Conservation (phyloP, 2,329 filamentous ascomycete genomes). For the Rutstroemia sp. region DNA sequence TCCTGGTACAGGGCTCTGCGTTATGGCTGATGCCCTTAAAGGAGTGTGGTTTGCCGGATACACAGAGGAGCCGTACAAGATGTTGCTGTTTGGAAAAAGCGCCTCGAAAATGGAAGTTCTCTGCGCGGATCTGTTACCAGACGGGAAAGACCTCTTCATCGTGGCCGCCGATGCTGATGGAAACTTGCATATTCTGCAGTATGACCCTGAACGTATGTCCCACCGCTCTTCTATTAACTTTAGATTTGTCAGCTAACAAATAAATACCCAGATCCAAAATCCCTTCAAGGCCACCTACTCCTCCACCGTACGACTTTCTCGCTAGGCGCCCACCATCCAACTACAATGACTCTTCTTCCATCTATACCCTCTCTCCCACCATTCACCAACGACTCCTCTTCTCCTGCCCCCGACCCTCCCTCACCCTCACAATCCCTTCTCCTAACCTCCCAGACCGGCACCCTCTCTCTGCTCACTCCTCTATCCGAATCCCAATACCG, state of each 20-base stretch:
- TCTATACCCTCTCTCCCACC: conserved; percentile 45
- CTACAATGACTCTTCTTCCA: conserved; percentile 68
- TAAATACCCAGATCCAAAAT: conserved; percentile 68
- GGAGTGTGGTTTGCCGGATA: conserved; percentile 96
- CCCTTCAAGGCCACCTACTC: conserved; percentile 78
- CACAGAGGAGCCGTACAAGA: conserved; percentile 92
- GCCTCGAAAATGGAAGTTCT: conserved; percentile 70
- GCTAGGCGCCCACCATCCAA: conserved; percentile 69
- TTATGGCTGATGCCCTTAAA: conserved; percentile 86
- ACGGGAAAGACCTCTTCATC: conserved; percentile 75
- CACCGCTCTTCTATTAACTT: not conserved
- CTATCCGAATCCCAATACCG: conserved; percentile 77
- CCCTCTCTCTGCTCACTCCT: conserved; percentile 68
- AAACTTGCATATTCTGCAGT: conserved; percentile 83
- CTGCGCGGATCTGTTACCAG: conserved; percentile 80
- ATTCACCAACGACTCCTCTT: conserved; percentile 36
- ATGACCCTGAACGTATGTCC: conserved; percentile 81
- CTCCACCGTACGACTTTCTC: conserved; percentile 85
- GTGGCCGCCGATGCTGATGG: conserved; percentile 78
- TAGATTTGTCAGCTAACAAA: no score
- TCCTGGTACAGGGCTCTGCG: conserved; percentile 72
- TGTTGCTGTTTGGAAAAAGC: conserved; percentile 88
- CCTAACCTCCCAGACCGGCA: conserved; percentile 67
- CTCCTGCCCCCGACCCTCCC: conserved; percentile 24
- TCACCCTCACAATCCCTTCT: conserved; percentile 46